These are phyloP conservation scores for Fusarium secorum DNA, from an alignment of 2,329 filamentous ascomycete species.

Conservation along the genomic window DNA sequence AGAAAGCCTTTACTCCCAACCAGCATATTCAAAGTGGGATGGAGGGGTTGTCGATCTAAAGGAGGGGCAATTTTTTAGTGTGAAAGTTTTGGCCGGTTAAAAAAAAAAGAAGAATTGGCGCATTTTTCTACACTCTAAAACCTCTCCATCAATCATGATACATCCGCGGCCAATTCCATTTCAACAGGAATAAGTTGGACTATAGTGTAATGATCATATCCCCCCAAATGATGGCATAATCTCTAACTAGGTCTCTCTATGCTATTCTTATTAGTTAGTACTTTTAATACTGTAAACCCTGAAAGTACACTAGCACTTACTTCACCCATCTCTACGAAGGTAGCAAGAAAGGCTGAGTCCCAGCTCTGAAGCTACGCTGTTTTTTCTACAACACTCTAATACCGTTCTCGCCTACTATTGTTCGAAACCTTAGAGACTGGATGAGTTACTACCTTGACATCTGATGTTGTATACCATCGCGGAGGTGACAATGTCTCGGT, in stretches of 20 bases:
- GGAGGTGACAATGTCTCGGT: neutral
- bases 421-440: neutral
- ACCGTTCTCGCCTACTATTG: neutral
- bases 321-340: neutral
- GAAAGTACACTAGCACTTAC: neutral
- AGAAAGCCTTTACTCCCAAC: slow-evolving; percentile 20
- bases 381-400: neutral
- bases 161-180: neutral
- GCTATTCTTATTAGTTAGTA: neutral
- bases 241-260: neutral
- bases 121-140: neutral
- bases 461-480: neutral
- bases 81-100: neutral
- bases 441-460: neutral
- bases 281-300: neutral
- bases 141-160: slow-evolving; percentile 2
- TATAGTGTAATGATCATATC: neutral
- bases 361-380: neutral
- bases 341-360: neutral
- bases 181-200: neutral
- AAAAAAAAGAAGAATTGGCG: neutral
- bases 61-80: slow-evolving; percentile 23
- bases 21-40: neutral
- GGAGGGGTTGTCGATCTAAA: slow-evolving; percentile 18
- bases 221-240: neutral